Evolutionary conservation across 495 filamentous ascomycete genomes (phyloP), one percentile per base, ranked within the genome.

Genomic region (Neurospora sp.): DNA sequence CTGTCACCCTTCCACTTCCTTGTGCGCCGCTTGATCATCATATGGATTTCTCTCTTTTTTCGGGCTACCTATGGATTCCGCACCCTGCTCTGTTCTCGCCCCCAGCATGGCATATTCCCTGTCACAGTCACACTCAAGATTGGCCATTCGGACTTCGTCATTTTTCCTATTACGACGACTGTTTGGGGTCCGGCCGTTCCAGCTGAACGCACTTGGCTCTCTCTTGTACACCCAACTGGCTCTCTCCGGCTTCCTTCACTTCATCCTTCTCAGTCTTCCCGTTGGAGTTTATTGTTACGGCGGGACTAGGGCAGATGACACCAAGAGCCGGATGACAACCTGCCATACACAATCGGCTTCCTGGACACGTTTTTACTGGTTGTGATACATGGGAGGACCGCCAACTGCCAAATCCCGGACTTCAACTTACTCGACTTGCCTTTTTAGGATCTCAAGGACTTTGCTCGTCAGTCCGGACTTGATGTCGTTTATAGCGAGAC

Each of bases 401-500:
- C 73, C 79, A 75, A 75, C 71, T 39, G 20, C 72, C 74, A 73
- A 54, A 80, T 81, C 83, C 85, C 80, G 84, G 84, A 84, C 81
- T 77, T 78, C 85, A 78, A 87, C 84, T 86, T 86, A 87, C 85
- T 84, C 82, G 83, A 83, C 82, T 77, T 86, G 86, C 86, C 85
- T 85, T 82, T 88, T 80, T 93, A 99, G 96, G 96, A 99, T 83
- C 89, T 99, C 54, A 99, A 99, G 93, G 96, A 99, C 83, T 99
- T 98, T 82, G 96, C 96, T 73, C 95, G 96, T 79, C 93, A 95
- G 81, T 96, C 95, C 84, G 93, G 94, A 80, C 89, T 96, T 82
- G 96, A 98, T 82, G 96, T 99, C 77, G 96, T 99, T 74, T 99
- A 97, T 80, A 97, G 94, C 71, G 96, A 99, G 85, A 95, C 96